These are phyloP conservation scores for Macaranga tanarius DNA, from an alignment of 441 rosid genomes.

Conservation along the genomic window DNA sequence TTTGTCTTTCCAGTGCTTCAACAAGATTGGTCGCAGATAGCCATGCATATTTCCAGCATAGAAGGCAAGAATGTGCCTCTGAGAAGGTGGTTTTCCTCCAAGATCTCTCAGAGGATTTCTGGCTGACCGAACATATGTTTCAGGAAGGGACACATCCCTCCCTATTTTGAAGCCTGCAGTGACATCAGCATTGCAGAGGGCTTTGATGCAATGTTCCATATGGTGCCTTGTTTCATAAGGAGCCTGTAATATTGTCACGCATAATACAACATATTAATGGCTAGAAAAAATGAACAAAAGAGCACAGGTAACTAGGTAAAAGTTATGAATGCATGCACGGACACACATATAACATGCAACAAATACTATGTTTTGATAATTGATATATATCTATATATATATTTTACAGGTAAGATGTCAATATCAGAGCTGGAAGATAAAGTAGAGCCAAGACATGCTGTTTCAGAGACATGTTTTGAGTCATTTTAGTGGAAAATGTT, in stretches of 20 bases:
- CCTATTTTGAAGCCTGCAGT: constrained; percentile 85
- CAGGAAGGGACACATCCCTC: constrained; percentile 89
- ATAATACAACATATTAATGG: constrained; percentile 10
- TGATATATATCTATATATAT: not conserved
- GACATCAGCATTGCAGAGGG: constrained; percentile 88
- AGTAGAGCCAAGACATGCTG: not conserved
- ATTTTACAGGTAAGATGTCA: not conserved
- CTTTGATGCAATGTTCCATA: constrained; percentile 93
- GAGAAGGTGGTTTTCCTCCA: constrained; percentile 79
- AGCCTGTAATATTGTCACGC: constrained; percentile 48
- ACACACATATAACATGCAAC: not conserved
- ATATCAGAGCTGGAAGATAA: not conserved
- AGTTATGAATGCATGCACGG: not conserved
- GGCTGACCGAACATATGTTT: constrained; percentile 84
- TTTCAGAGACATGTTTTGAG: not conserved
- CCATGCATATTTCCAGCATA: constrained; percentile 89
- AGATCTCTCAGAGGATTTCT: constrained; percentile 87
- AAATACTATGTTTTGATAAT: not conserved
- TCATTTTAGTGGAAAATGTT: not conserved
- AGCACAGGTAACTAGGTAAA: not conserved
- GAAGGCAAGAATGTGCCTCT: constrained; percentile 67
- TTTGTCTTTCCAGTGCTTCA: constrained; percentile 82
- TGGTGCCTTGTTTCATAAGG: constrained; percentile 93
- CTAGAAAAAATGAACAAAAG: not conserved
- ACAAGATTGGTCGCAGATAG: constrained; percentile 63